Evolutionary conservation across 108 stramenopile genomes (phyloP), one percentile per base, ranked within the genome.

Genomic region (Skeletonema tropicum): DNA sequence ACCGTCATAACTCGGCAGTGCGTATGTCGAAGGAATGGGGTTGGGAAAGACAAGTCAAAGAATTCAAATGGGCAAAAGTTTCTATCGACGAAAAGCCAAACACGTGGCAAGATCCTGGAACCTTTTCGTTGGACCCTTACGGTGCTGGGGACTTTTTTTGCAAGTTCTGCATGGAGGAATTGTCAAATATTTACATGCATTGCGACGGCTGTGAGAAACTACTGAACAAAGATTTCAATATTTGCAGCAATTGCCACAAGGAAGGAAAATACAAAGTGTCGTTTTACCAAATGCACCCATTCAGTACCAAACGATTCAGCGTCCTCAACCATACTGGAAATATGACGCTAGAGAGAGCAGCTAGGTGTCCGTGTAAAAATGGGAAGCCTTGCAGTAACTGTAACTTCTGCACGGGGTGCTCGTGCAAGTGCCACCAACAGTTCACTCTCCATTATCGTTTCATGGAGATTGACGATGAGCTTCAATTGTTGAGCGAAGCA

Each of bases 121-220:
- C 26, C 9, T 74, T 25, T 77, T 12, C 75, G 21, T 15, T 77
- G n/a, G 59, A 85, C 70, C 67, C 65, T 3, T 87, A 86, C 58
- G 89, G 92, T 15, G 68, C 75, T 12, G 73, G 73, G 25, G 91
- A 89, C 52, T 94, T 89, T 67, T 75, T 79, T 29, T 97, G 94
- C 80, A 83, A 80, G 61, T 70, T 88, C 2, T 95, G 93, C 70
- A 57, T 63, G 36, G 83, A 87, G 64, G 96, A 97, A 64, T 60
- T 97, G 45, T 89, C 85, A 12, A 97, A 95, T 73, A 74, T 87
- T 3, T 97, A 94, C 74, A 91, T 89, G 75, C 96, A 97, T 60
- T 97, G 96, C 68, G 85, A 88, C 59, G 96, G 96, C 6, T 97
- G 96, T 65, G 93, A 97, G 73, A 71, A 83, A 17, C 75, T 97